A percentile compares a stretch with the other conserved stretches of the same genome.
Conservation (phyloP, 202 grass and related monocot species). For the Elaeis oleifera region DNA sequence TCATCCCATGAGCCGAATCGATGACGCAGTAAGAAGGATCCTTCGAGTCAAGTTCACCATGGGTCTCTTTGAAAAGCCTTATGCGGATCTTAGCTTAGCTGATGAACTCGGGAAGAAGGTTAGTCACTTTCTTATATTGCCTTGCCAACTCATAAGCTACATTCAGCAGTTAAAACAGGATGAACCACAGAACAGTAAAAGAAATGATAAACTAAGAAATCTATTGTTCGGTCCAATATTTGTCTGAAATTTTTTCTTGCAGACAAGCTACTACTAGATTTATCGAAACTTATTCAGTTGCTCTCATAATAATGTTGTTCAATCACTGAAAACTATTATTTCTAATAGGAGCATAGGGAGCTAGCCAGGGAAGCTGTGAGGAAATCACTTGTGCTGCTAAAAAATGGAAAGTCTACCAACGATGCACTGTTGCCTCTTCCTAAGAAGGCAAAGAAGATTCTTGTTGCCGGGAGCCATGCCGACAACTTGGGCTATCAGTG, state of each 20-base stretch:
- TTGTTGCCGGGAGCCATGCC: constrained; percentile 41
- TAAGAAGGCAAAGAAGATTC: constrained; percentile 34
- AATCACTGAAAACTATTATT: neutral
- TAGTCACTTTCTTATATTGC: neutral
- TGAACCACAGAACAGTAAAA: no score
- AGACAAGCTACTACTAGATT: no score
- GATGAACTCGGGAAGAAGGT: constrained; percentile 41
- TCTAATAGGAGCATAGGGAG: no score
- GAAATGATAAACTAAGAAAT: no score
- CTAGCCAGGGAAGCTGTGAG: neutral
- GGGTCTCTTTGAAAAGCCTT: constrained; percentile 74
- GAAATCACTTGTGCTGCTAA: constrained; percentile 56
- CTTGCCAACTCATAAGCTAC: no score
- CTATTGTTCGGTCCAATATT: no score
- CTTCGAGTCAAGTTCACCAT: constrained; percentile 63
- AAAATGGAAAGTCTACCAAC: constrained; percentile 39
- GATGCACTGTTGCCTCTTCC: constrained; percentile 36
- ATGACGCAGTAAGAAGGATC: constrained; percentile 47
- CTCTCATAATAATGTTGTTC: neutral
- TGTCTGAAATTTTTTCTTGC: no score
- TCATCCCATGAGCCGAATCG: constrained; percentile 55
- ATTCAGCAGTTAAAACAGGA: no score
- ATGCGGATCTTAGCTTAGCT: constrained; percentile 38
- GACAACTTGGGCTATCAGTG: constrained; percentile 54
- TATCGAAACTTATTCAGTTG: no score